These are phyloP conservation scores for Backusella morwellensis DNA, from an alignment of 192 early-diverging fungal genomes.

Conservation along the genomic window DNA sequence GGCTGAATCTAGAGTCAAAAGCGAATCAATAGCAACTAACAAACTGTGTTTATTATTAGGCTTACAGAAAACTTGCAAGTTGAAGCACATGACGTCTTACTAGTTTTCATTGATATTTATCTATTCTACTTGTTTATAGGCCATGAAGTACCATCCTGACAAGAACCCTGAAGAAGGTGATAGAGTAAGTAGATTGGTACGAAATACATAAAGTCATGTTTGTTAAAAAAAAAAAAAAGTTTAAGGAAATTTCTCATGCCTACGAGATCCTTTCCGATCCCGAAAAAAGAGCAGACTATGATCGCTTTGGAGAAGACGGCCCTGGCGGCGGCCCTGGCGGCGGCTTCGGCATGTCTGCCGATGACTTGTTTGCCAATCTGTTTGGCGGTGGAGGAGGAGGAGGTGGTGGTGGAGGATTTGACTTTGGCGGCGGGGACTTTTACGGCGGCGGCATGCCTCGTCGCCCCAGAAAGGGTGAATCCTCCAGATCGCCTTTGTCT, in stretches of 20 bases:
- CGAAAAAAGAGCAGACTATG: constrained; percentile 83
- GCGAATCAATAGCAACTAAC: not conserved
- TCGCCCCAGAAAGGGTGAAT: constrained; percentile 46
- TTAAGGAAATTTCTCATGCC: constrained; percentile 89
- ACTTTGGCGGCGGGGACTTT: constrained; percentile 34
- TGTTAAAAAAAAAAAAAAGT: constrained; percentile 48
- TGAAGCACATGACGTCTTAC: not conserved
- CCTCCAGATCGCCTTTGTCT: constrained; percentile 70
- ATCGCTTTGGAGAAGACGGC: constrained; percentile 90
- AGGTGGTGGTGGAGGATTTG: constrained; percentile 41
- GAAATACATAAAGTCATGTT: not conserved
- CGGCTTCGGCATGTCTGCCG: constrained; percentile 66
- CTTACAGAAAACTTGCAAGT: constrained; percentile 53
- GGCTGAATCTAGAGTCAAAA: not conserved
- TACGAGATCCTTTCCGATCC: constrained; percentile 85
- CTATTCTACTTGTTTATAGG: constrained; percentile 26
- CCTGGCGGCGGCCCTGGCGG: constrained; percentile 62
- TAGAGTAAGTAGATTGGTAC: constrained; percentile 17
- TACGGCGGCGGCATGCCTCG: constrained; percentile 32
- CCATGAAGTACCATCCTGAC: constrained; percentile 81
- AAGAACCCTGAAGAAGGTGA: constrained; percentile 63
- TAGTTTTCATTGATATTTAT: not conserved
- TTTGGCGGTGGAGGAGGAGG: constrained; percentile 66
- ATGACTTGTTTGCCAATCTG: constrained; percentile 84
- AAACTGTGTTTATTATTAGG: constrained; percentile 23